A percentile compares a stretch with the other conserved stretches of the same genome.
Conservation (phyloP, 1,284 basidiomycete genomes). For the Coriolopsis trogii region DNA sequence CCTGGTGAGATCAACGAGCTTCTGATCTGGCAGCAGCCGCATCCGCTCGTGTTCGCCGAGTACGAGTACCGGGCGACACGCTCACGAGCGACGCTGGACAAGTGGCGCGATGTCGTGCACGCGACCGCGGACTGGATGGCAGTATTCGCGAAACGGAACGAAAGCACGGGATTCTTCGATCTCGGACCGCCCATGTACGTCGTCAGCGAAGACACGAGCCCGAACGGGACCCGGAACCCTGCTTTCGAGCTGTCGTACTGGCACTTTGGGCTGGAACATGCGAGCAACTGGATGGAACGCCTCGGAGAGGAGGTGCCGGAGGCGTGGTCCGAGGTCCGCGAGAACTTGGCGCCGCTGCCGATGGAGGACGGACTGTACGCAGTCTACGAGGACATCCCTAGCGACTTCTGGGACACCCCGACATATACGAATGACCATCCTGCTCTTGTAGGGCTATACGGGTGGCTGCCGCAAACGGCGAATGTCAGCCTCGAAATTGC, state of each 20-base stretch:
- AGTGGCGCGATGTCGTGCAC: conserved; percentile 53
- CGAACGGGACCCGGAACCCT: conserved; percentile 55
- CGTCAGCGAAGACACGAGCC: conserved; percentile 59
- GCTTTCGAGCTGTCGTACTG: conserved; percentile 64
- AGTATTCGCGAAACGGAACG: conserved; percentile 54
- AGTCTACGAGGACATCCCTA: conserved; percentile 58
- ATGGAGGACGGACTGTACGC: conserved; percentile 52
- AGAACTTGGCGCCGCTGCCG: conserved; percentile 52
- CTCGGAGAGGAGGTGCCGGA: conserved; percentile 44
- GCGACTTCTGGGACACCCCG: conserved; percentile 54
- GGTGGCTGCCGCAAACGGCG: conserved; percentile 57
- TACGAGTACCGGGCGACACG: conserved; percentile 57
- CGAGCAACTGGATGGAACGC: conserved; percentile 49
- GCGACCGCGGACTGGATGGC: conserved; percentile 66
- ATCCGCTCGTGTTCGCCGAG: conserved; percentile 59
- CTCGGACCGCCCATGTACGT: conserved; percentile 62
- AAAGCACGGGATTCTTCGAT: conserved; percentile 50
- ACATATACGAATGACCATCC: conserved; percentile 61
- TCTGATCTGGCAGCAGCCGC: conserved; percentile 64
- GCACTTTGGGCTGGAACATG: conserved; percentile 52
- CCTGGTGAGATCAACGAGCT: conserved; percentile 66
- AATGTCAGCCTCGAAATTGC: conserved; percentile 50
- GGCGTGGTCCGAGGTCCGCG: conserved; percentile 47
- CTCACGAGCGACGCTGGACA: conserved; percentile 41
- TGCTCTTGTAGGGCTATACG: conserved; percentile 55